These are phyloP conservation scores for Rosa chinensis DNA, from an alignment of 306 rosid genomes.

Conservation along the genomic window DNA sequence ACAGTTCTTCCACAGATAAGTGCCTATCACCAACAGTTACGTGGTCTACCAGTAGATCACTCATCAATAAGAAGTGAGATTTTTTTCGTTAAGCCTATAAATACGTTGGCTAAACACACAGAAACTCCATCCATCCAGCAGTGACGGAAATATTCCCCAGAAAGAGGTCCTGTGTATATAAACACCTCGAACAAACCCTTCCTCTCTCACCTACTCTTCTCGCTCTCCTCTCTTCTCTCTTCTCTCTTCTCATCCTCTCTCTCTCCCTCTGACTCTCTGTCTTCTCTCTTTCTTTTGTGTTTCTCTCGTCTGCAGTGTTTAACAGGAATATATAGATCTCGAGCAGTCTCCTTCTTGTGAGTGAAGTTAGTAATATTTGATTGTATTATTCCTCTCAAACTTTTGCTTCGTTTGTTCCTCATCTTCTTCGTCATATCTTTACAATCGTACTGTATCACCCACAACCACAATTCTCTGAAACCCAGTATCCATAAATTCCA, in stretches of 20 bases:
- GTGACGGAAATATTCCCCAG: background rate
- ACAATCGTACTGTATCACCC: background rate
- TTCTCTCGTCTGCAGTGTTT: background rate
- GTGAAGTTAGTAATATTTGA: background rate
- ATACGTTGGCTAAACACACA: background rate
- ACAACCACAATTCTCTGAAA: constrained; percentile 3
- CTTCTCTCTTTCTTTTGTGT: background rate
- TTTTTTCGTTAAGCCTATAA: background rate
- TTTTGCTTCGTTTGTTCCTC: background rate
- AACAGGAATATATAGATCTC: background rate
- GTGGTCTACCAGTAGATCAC: background rate
- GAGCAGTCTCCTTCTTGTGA: background rate
- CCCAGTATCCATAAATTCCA: constrained; percentile 30
- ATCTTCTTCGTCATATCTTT: background rate
- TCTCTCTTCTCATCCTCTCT: background rate
- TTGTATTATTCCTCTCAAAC: background rate
- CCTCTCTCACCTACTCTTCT: constrained; percentile 17
- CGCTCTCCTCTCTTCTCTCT: background rate
- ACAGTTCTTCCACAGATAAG: background rate
- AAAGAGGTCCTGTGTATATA: constrained; percentile 34
- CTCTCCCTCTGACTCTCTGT: background rate
- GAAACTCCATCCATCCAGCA: constrained; percentile 17
- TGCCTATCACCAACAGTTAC: background rate
- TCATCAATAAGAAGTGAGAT: background rate
- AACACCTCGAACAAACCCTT: constrained; percentile 35